Base-by-base conservation (phyloP, 2,329 filamentous ascomycete species). In the Fusarium brachygibbosum region DNA sequence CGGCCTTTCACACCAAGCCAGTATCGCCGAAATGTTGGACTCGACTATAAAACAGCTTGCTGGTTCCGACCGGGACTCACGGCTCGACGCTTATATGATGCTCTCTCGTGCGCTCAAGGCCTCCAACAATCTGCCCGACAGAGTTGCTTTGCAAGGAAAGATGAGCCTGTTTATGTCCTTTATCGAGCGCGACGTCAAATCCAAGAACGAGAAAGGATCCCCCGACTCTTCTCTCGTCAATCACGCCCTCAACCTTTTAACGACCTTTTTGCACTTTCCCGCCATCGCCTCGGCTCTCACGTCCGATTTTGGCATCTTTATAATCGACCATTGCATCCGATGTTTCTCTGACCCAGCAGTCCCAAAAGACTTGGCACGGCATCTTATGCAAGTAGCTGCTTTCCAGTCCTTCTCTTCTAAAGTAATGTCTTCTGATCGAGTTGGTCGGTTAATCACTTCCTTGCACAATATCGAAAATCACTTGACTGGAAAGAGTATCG, bases 21-120 rank as follows among this genome's bases (percentile, higher is more conserved):
- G 87, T 38, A 89, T 97, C 59, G 86, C 87, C 68, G 89, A 89
- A 72, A 96, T 98, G 90, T 82, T 98, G 69, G 92, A 97, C 72
- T 97, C 93, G 1, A 89, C 93, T 7, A 86, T 93, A 35, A 90
- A 93, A 79, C 92, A 96, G 79, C 86, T 99, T 48, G 92, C 91
- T 37, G 90, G 92, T 23, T 84, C 88, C 31, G 91, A 94, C 70
- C 86, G 91, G 54, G 87, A 89, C 59, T 90, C 88, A 14, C 91
- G 91, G 70, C 80, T 96, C 32, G 96, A 99, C 80, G 93, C 94
- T 49, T 98, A 99, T 75, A 89, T 90, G 76, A 91, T 91, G 74
- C 83, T 99, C 44, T 88, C 91, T 32, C 87, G 89, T 34, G 90
- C 91, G 6, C 83, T 98, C 72, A 92, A 93, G 77, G 87, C 91